Percentiles rank a stretch among this genome's conserved stretches.
Conservation (phyloP, 805 yeast species). For the Myxozyma melibiosi region DNA sequence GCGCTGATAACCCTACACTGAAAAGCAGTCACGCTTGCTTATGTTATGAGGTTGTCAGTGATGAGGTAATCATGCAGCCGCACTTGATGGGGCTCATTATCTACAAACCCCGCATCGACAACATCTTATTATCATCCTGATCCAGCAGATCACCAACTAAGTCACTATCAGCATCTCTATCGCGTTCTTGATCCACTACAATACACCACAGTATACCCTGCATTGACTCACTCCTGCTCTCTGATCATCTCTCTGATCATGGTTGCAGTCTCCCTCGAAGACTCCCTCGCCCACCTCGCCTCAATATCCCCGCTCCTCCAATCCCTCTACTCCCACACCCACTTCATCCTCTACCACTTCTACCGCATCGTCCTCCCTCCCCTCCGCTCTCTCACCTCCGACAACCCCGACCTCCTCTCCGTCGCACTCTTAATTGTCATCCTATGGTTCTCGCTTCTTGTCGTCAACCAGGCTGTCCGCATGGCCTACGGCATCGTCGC, state of each 20-base stretch:
- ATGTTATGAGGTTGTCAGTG: too few species aligned
- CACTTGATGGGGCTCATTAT: too few species aligned
- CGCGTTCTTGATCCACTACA: too few species aligned
- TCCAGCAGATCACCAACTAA: not conserved
- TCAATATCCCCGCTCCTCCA: not conserved
- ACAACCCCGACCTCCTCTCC: conserved; percentile 29
- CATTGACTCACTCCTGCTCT: not conserved
- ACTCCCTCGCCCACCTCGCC: not conserved
- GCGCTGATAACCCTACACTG: conserved; percentile 6
- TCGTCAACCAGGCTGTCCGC: conserved; percentile 28
- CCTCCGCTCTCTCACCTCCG: conserved; percentile 16
- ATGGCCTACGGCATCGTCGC: conserved; percentile 31
- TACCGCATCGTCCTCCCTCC: conserved; percentile 12
- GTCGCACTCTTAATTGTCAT: conserved; percentile 27
- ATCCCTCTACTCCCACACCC: not conserved
- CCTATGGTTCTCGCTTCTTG: conserved; percentile 32
- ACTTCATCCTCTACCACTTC: conserved; percentile 3
- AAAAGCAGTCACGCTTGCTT: conserved; percentile 11
- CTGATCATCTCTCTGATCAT: not conserved
- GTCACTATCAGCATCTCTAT: too few species aligned
- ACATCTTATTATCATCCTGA: not conserved
- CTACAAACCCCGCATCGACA: too few species aligned
- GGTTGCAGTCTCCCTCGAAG: not conserved
- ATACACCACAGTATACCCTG: too few species aligned
- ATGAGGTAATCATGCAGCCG: too few species aligned